Evolutionary conservation across 2,329 filamentous ascomycete genomes (phyloP), one percentile per base, ranked within the genome.

Genomic region (Neonectria faginata): DNA sequence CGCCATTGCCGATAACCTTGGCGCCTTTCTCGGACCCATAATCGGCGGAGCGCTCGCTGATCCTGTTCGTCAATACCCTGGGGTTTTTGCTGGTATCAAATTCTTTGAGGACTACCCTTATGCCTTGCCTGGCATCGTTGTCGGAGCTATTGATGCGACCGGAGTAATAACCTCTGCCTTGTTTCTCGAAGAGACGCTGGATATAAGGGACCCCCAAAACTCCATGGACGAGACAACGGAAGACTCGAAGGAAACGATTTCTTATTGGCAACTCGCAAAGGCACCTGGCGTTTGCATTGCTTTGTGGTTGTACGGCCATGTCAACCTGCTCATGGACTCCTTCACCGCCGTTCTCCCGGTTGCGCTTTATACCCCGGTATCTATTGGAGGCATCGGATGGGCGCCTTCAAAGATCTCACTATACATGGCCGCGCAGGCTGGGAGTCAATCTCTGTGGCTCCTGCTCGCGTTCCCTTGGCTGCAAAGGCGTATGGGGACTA

Each of bases 341-440:
- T 94, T 90, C 76, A 94, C 92, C 0, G 90, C 91, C 58, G 82
- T 94, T 42, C 75, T 86, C 1, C 89, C 91, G 0, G 84, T 94
- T 1, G 91, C 89, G 75, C 88, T 88, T 79, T 94, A 85, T 77
- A 92, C 89, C 0, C 81, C 84, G 2, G 71, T 91, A 5, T 6
- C 74, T 0, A 82, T 90, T 0, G 92, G 92, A 39, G 92, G 92
- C 0, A 85, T 89, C 52, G 86, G 84, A 2, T 90, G 94, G 76
- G 78, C 82, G 0, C 81, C 90, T 0, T 74, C 86, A 3, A 84
- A 87, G 57, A 94, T 94, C 66, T 89, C 90, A 1, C 69, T 88
- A 2, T 86, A 90, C 78, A 86, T 94, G 79, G 87, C 84, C 1
- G 62, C 89, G 1, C 86, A 84, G 22, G 92, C 92, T 12, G 79